These are phyloP conservation scores for Celoporthe dispersa DNA, from an alignment of 2,329 filamentous ascomycete species.

Conservation along the genomic window DNA sequence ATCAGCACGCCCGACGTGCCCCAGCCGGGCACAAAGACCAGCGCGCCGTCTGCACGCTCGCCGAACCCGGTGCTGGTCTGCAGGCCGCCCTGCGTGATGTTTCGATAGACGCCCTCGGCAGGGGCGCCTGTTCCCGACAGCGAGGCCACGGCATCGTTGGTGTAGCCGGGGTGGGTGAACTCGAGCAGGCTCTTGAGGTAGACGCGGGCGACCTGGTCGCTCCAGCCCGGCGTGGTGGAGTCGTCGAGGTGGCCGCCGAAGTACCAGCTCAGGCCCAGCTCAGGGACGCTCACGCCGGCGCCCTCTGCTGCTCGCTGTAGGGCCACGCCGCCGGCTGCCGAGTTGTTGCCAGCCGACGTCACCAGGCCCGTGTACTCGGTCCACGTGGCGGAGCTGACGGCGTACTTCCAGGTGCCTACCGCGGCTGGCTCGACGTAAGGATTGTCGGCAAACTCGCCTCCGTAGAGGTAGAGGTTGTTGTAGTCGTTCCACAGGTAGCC, in stretches of 20 bases:
- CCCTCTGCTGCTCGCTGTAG: conserved; percentile 76
- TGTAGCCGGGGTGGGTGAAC: conserved; percentile 73
- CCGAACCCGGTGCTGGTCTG: conserved; percentile 70
- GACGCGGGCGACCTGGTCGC: conserved; percentile 63
- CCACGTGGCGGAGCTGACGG: conserved; percentile 64
- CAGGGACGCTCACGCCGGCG: conserved; percentile 70
- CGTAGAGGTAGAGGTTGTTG: conserved; percentile 72
- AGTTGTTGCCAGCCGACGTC: conserved; percentile 67
- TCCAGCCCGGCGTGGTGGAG: conserved; percentile 66
- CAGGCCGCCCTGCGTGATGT: conserved; percentile 73
- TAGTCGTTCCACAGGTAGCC: conserved; percentile 79
- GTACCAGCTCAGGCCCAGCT: conserved; percentile 74
- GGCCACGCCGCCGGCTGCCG: conserved; percentile 56
- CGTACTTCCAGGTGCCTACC: conserved; percentile 72
- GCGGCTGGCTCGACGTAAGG: conserved; percentile 60
- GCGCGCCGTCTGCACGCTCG: conserved; percentile 72
- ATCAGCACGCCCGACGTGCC: conserved; percentile 71
- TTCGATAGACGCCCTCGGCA: conserved; percentile 67
- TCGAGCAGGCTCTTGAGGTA: conserved; percentile 78
- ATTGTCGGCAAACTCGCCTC: conserved; percentile 72
- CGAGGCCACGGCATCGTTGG: conserved; percentile 64
- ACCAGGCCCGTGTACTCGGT: conserved; percentile 63
- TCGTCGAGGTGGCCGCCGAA: conserved; percentile 77
- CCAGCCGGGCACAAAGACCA: conserved; percentile 77
- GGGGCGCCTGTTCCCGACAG: conserved; percentile 62